Conservation (phyloP, 108 stramenopile genomes). For the Discostella pseudostelligera region DNA sequence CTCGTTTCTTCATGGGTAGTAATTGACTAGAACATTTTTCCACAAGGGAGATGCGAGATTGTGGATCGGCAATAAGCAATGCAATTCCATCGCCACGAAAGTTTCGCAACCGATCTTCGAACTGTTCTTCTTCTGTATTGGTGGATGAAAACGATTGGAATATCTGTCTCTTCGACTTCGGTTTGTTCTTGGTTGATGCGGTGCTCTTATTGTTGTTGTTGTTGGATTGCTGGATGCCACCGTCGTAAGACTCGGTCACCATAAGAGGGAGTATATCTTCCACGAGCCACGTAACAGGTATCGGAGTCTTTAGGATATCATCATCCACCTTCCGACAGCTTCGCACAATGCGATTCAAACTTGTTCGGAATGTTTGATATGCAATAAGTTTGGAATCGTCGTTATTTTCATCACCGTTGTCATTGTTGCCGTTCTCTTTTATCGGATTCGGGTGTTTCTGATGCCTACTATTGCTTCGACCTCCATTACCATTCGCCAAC, state of each 20-base stretch:
- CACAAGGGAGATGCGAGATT: constrained; percentile 19
- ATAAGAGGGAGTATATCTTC: constrained; percentile 10
- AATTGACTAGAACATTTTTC: constrained; percentile 20
- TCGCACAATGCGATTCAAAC: too few species aligned
- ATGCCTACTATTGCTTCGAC: too few species aligned
- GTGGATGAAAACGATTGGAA: too few species aligned
- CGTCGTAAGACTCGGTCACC: background rate
- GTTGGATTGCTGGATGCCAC: background rate
- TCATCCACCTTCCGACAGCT: constrained; percentile 11
- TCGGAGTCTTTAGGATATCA: background rate
- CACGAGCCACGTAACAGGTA: constrained; percentile 10
- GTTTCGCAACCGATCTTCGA: constrained; percentile 8
- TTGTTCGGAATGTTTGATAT: constrained; percentile 8
- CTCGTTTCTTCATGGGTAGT: constrained; percentile 23
- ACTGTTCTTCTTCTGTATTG: background rate
- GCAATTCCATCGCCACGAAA: constrained; percentile 27
- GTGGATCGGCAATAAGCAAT: constrained; percentile 12
- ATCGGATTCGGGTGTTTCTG: too few species aligned
- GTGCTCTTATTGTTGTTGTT: background rate
- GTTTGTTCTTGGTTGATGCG: too few species aligned
- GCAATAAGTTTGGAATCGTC: too few species aligned
- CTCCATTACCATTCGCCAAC: background rate
- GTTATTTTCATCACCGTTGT: background rate
- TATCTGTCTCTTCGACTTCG: too few species aligned
- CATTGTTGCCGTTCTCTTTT: too few species aligned